Base-by-base conservation (phyloP, 805 yeast species). In the Maudiozyma bulderi region DNA sequence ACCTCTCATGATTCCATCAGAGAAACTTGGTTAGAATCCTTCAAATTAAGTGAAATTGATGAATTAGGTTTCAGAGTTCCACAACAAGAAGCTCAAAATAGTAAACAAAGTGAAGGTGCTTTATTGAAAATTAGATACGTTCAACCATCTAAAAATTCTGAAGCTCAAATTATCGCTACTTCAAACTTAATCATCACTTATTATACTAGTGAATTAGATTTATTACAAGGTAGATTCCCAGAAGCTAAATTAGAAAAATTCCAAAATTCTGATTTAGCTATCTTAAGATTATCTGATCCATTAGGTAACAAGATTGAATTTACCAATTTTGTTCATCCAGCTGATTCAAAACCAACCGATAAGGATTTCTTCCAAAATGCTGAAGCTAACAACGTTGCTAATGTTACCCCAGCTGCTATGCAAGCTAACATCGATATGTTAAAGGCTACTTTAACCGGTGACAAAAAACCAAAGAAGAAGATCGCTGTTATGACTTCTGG, bases 401-500 rank as follows among this genome's bases (percentile, higher is more conserved):
- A 46, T 43, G 46, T 58, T 7, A 40, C 56, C 13, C 46, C 61
- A 20, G 42, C 48, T 14, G 35, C 52, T 5, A 34, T 43, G 37
- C 40, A 31, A 29, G 37, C 40, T 50, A 30, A 37, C 54, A 52
- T 52, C 13, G 47, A 53, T 30, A 31, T 48, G 30, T 52, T 60
- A 47, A 55, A 52, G 40, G 46, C 57, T 44, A 45, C 61, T 29
- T 45, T 59, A 40, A 48, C 55, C 10, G 52, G 53, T 43, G 37
- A 39, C 6, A 48, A 50, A 30, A 30, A 35, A 8, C 45, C 51
- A 50, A 64, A 62, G 57, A 62, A 62, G 57, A 64, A 64, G 49
- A 86, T 93, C 54, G 99, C 95, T 5, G 93, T 93, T 46, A 89
- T 93, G 91, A 93, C 98, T 6, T 87, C 96, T 1, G 99, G 99